Evolutionary conservation across 2,329 filamentous ascomycete species (phyloP), one percentile per base, ranked within the genome.

Genomic region (Microdochium nivale): DNA sequence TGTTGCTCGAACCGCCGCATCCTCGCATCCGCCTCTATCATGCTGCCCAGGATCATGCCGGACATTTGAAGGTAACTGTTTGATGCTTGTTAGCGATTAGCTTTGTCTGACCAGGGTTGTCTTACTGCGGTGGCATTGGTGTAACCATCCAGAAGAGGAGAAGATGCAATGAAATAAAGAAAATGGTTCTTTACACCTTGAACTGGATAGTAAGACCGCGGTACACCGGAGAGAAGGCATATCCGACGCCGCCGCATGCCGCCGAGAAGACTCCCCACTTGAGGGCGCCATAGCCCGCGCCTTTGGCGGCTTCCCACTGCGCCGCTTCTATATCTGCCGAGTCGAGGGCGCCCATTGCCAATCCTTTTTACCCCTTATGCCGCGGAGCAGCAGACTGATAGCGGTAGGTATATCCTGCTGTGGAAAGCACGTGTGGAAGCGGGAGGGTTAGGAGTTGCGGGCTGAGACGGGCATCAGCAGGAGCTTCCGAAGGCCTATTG

Each of bases 21-120:
- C 49, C 83, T 76, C 52, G 74, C 69, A 62, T 92, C 88, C 2
- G 87, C 88, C 70, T 90, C 86, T 51, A 91, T 77, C 77, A 88
- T 87, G 61, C 82, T 78, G 44, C 88, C 88, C 32, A 89, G 62
- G n/a, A 87, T 84, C 87, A 91, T 91, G 54, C 83, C 84, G n/a
- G 84, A 88, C 85, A 90, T 89, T 66, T 90, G 87, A 16, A 91
- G 73, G 63, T 89, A 92, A 27, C 88, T 91, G 61, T 52, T 47
- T 52, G 51, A 23, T 49, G 25, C 23, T 8, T 47, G 25, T 40
- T n/a, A 47, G 24, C 43, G 9, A 47, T 47, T 47, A 21, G 46
- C 16, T 23, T n/a, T n/a, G n/a, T n/a, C n/a, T n/a, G n/a, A n/a
- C n/a, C n/a, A n/a, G n/a, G n/a, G n/a, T n/a, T n/a, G n/a, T n/a